These are phyloP conservation scores for Aspergillus versicolor DNA, from an alignment of 2,329 filamentous ascomycete species.

Conservation along the genomic window DNA sequence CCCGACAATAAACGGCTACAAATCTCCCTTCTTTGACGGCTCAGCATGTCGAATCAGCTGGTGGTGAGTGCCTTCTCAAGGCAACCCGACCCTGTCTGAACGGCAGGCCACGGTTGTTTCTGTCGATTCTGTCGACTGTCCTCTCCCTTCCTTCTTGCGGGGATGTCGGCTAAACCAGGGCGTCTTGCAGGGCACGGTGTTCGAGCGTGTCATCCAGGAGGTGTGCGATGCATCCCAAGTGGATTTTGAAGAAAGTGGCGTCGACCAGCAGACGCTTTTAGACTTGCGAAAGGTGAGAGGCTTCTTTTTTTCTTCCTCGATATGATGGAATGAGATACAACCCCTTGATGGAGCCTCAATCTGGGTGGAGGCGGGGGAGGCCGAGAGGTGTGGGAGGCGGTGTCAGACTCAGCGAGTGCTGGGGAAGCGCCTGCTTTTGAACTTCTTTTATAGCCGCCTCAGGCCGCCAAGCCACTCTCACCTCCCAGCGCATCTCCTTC, in stretches of 20 bases:
- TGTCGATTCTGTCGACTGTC: slow-evolving; percentile 3
- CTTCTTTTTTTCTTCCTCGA: slow-evolving; percentile 5
- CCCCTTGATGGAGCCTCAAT: slow-evolving; percentile 14
- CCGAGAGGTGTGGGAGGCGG: slow-evolving; percentile 36
- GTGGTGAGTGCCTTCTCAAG: slow-evolving; percentile 44
- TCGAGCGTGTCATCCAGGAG: slow-evolving; percentile 86
- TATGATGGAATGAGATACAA: slow-evolving; percentile 4
- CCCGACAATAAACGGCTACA: slow-evolving; percentile 11
- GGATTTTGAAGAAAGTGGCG: slow-evolving; percentile 95
- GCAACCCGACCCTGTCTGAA: slow-evolving; percentile 18
- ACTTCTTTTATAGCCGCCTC: slow-evolving; percentile 39
- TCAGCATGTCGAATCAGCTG: slow-evolving; percentile 47
- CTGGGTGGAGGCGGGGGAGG: slow-evolving; percentile 28
- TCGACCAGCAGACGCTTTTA: slow-evolving; percentile 81
- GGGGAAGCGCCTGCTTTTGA: slow-evolving; percentile 40
- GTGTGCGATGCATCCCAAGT: slow-evolving; percentile 88
- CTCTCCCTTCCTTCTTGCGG: slow-evolving; percentile 11
- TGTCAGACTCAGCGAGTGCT: slow-evolving; percentile 23
- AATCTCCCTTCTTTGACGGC: slow-evolving; percentile 16
- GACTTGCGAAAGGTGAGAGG: slow-evolving; percentile 80
- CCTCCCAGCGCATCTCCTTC: slow-evolving; percentile 17
- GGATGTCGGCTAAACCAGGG: slow-evolving; percentile 28
- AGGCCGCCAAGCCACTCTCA: slow-evolving; percentile 21
- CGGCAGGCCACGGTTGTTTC: slow-evolving; percentile 1
- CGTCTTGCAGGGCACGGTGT: slow-evolving; percentile 66